Percentiles rank a stretch among this genome's conserved stretches.
Evolutionary conservation across 306 rosid genomes (phyloP).

Genomic region (Cucurbita argyrosperma): DNA sequence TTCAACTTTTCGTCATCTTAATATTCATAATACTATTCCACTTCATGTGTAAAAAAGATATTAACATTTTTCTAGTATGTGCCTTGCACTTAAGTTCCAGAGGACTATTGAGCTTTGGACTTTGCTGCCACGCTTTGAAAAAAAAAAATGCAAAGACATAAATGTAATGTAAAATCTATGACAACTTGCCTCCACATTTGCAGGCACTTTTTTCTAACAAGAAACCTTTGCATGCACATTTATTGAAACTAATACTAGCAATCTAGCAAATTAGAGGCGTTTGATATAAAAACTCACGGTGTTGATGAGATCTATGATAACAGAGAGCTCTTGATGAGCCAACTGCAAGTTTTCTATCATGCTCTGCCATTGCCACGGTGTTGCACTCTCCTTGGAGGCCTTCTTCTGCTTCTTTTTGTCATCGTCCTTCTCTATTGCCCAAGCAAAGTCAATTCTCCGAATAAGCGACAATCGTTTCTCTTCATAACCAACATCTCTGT

Average conservation of each 20-base stretch:
- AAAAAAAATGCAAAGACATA: background rate
- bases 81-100: background rate
- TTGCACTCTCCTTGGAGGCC: conserved; percentile 54
- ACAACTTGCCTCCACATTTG: background rate
- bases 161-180: background rate
- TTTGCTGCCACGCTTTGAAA: background rate
- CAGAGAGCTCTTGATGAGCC: conserved; percentile 85
- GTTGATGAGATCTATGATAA: conserved; percentile 73
- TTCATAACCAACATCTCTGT: conserved; percentile 65
- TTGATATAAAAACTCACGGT: conserved; percentile 38
- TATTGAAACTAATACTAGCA: background rate
- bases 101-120: background rate
- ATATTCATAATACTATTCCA: background rate
- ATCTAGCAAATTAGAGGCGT: background rate
- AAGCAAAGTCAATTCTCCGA: conserved; percentile 74
- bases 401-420: conserved; percentile 59
- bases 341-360: conserved; percentile 76
- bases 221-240: background rate
- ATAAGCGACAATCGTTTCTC: conserved; percentile 64
- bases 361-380: conserved; percentile 81
- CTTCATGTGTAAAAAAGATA: background rate
- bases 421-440: conserved; percentile 81
- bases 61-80: background rate
- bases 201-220: background rate
- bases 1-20: background rate